A percentile compares a stretch with the other conserved stretches of the same genome.
Conservation (phyloP, 164 flowering plant species). For the Aristolochia californica region DNA sequence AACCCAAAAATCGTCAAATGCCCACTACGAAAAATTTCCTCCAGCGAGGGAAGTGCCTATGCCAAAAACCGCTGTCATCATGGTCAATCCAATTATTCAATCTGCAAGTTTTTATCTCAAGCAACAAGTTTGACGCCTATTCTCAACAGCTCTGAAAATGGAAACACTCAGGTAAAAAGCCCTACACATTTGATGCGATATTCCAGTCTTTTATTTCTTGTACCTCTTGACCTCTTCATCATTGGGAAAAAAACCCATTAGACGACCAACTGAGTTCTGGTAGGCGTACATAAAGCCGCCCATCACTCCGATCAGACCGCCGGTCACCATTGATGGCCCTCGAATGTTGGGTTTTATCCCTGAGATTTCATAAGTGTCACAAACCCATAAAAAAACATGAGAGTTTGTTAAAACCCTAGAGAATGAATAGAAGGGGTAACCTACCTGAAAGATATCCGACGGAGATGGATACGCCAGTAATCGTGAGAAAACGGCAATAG, state of each 20-base stretch:
- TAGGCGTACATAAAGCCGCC: conserved; percentile 98
- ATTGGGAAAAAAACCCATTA: conserved; percentile 97
- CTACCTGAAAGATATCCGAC: conserved; percentile 92
- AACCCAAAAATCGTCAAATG: too few relatives aligned
- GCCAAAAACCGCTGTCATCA: too few relatives aligned
- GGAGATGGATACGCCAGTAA: conserved; percentile 84
- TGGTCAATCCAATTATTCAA: too few relatives aligned
- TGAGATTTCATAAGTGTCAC: conserved; percentile 9
- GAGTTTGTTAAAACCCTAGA: neutral
- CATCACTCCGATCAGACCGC: conserved; percentile 84
- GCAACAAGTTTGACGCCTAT: too few relatives aligned
- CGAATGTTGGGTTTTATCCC: conserved; percentile 83
- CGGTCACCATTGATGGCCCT: conserved; percentile 96
- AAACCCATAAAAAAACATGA: neutral
- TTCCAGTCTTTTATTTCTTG: conserved; percentile 30
- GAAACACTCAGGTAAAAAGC: too few relatives aligned
- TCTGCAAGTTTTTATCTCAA: too few relatives aligned
- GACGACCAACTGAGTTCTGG: conserved; percentile 89
- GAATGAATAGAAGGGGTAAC: conserved; percentile 4
- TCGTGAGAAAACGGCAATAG: conserved; percentile 72
- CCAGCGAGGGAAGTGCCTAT: too few relatives aligned
- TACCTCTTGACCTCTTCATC: conserved; percentile 79
- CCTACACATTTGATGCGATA: too few relatives aligned
- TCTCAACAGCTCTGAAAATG: too few relatives aligned
- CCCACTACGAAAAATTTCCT: too few relatives aligned